phyloP scores from a whole-genome alignment of 108 stramenopile genomes.

The Nannochloropsis gaditana region DNA sequence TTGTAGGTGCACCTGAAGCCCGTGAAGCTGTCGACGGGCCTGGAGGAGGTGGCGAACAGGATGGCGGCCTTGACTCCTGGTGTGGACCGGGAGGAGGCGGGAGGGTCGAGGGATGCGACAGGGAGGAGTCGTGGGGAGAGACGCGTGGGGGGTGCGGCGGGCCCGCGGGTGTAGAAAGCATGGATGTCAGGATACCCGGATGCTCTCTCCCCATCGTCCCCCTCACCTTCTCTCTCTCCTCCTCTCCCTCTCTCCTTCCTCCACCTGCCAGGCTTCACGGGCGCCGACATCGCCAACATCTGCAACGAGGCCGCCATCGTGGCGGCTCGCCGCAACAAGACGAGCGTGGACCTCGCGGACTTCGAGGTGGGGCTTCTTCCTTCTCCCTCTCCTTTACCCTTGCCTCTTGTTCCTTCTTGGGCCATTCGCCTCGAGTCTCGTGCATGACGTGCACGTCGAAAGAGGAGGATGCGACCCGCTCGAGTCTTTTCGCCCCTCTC shows the following conservation, averaged over 20 bases:
- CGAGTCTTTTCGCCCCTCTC: neutral
- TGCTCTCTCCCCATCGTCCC: neutral
- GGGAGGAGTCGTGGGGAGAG: too few relatives aligned
- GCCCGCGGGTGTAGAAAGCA: too few relatives aligned
- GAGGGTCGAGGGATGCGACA: too few relatives aligned
- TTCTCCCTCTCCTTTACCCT: neutral
- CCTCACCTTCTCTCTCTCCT: neutral
- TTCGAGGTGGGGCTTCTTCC: slow-evolving; percentile 63
- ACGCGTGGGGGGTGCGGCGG: too few relatives aligned
- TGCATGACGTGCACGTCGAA: too few relatives aligned
- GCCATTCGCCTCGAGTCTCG: too few relatives aligned
- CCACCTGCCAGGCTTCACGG: slow-evolving; percentile 64
- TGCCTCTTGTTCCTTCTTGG: too few relatives aligned
- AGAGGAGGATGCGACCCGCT: neutral
- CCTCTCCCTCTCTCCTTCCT: neutral
- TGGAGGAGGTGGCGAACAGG: slow-evolving; percentile 65
- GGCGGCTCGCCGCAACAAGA: slow-evolving; percentile 79
- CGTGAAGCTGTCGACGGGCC: slow-evolving; percentile 63
- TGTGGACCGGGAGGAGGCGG: neutral
- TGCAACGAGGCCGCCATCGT: slow-evolving; percentile 97
- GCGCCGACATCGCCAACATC: slow-evolving; percentile 94
- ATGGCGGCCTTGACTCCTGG: slow-evolving; percentile 82
- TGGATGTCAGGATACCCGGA: too few relatives aligned
- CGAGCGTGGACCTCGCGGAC: slow-evolving; percentile 71
- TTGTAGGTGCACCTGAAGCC: slow-evolving; percentile 71